Evolutionary conservation across 768 basidiomycete genomes (phyloP), one percentile per base, ranked within the genome.

Genomic region (Sutorius australiensis): DNA sequence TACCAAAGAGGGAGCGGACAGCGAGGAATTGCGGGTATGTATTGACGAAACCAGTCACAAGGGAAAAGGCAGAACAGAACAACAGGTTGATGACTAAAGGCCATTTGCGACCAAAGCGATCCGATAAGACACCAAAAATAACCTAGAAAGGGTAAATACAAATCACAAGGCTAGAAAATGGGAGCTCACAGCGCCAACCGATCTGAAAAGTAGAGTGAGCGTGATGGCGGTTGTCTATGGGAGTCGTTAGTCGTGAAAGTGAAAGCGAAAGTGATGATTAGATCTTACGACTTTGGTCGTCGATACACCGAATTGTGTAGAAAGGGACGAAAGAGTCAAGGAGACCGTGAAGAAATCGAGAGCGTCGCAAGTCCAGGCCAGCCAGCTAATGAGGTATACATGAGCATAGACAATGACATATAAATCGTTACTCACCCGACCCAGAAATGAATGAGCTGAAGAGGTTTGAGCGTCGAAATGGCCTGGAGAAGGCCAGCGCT

Each of bases 31-130:
- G 77, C 0, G 54, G 31, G 72, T 82, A 98, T 0, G 84, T 91
- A 16, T 85, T 77, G 39, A 84, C 83, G 70, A 95, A 98, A 27
- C 89, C 86, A 1, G 84, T 83, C 0, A 84, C 89, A 21, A 97
- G 80, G 62, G 93, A 84, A 48, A 97, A 80, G 5, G 79, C 66
- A 13, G 80, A 76, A 55, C 92, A 80, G 43, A 94, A 64, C 24
- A 92, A 41, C 19, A 95, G 76, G 66, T 93, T 94, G 57, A 61
- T 57, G 28, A 95, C 82, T 5, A 95, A 76, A 5, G 93, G 93
- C 93, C 93, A 98, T 77, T 95, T 95, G 28, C 95, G 81, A 5
- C 95, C 95, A 67, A 77, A 95, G 4, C 95, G 82, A 67, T 97
- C 95, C 1, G 88, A 89, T n/a, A 87, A 61, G 39, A 93, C 67